Percentiles rank a stretch among this genome's conserved stretches.
phyloP scores from a whole-genome alignment of 2,329 filamentous ascomycete genomes.

The Aspergillus melleus region DNA sequence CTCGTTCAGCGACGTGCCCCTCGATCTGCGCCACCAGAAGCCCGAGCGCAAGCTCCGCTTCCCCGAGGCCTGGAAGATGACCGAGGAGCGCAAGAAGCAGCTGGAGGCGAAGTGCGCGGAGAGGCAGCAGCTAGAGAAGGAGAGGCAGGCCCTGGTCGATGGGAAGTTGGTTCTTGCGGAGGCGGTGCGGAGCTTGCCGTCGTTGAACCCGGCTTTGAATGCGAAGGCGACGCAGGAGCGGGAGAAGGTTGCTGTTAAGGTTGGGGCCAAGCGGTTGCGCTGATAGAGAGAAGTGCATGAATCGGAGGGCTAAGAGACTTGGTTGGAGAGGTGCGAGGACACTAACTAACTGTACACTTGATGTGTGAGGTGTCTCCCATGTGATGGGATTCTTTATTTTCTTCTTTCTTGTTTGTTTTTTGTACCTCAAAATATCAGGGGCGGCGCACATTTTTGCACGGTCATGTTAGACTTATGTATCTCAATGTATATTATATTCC shows the following conservation, averaged over 20 bases:
- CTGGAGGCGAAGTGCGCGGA: conserved; percentile 62
- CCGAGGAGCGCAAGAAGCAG: conserved; percentile 63
- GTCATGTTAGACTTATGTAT: conserved; percentile 24
- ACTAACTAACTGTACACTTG: conserved; percentile 3
- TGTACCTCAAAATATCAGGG: conserved; percentile 33
- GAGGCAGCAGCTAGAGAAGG: conserved; percentile 56
- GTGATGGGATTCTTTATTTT: conserved; percentile 9
- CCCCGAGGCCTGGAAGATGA: conserved; percentile 81
- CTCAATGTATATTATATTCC: conserved; percentile 29
- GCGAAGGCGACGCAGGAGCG: conserved; percentile 21
- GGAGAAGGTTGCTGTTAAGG: conserved; percentile 22
- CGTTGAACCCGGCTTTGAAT: conserved; percentile 32
- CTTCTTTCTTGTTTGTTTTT: conserved; percentile 17
- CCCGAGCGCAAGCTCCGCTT: conserved; percentile 68
- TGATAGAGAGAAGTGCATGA: background rate
- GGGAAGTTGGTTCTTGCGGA: conserved; percentile 41
- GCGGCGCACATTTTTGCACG: conserved; percentile 33
- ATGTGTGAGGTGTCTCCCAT: conserved; percentile 13
- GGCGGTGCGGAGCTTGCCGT: conserved; percentile 33
- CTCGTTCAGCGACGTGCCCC: conserved; percentile 82
- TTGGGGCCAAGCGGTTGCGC: conserved; percentile 8
- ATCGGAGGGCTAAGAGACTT: background rate
- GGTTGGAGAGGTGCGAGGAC: too few species aligned
- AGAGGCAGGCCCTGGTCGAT: conserved; percentile 59
- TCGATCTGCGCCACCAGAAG: conserved; percentile 84